Base-by-base conservation (phyloP, 768 basidiomycete genomes). In the Pleurotus giganteus region DNA sequence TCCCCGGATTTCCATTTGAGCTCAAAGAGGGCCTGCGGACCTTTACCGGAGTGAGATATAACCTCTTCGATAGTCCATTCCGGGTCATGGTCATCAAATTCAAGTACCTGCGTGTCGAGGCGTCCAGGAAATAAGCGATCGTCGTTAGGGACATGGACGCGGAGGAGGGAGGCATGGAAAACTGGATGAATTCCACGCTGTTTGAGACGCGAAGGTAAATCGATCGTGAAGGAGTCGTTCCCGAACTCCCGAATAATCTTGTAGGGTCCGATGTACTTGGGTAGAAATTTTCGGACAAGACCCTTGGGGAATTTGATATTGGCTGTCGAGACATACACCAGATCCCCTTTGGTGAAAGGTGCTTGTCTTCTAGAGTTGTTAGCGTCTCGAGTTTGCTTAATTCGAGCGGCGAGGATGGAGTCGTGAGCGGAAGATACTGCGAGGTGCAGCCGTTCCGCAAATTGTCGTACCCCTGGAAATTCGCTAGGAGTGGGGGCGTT, bases 1-100 rank as follows among this genome's bases (percentile, higher is more conserved):
- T 75, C 72, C 0, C 73, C 71, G 1, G 66, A 59, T 39, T 65
- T 70, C 67, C 71, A 75, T 23, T 55, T 6, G 2, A 71, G 63
- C 49, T 71, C 59, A 54, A 75, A 73, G 0, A 66, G 13, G 0
- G 70, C 63, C 2, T 58, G 8, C 13, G 24, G 41, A 5, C 66
- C 63, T 3, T 49, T 56, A 0, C 73, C 69, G 7, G 54, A 27
- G 57, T 73, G 73, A 4, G 57, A 31, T 0, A 57, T 15, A 7
- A 71, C 63, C 15, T 49, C 27, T 1, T 67, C 60, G 1, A 74
- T 61, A 0, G 64, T 58, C 66, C 66, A 72, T 37, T 54, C 53
- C 4, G 8, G 15, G 4, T 11, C 31, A 12, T 43, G 12, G 23
- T 31, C 54, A 4, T 28, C 55, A 24, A 60, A 53, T 4, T 68